These are phyloP conservation scores for Tricholoma flavovirens DNA, from an alignment of 768 basidiomycete species.

Conservation along the genomic window DNA sequence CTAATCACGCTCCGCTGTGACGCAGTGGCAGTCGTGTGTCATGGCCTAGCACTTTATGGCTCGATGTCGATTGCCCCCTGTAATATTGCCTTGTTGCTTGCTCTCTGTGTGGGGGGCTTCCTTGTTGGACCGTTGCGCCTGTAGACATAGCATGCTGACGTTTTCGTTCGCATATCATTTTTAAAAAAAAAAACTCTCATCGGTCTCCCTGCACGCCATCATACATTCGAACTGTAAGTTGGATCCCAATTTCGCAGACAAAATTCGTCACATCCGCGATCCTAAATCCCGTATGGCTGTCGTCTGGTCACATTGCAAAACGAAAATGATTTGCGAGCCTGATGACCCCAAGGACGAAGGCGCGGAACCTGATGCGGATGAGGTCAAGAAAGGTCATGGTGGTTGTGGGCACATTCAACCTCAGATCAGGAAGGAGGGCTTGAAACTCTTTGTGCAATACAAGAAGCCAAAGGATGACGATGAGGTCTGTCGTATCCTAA, in stretches of 20 bases:
- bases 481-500: conserved; percentile 54
- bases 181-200: conserved; percentile 17
- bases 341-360: conserved; percentile 87
- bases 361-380: conserved; percentile 60
- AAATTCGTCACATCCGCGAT: conserved; percentile 81
- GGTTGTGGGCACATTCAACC: conserved; percentile 96
- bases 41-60: conserved; percentile 56
- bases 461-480: conserved; percentile 94
- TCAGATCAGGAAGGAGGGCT: conserved; percentile 83
- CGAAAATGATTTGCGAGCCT: conserved; percentile 82
- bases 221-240: conserved; percentile 47
- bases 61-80: conserved; percentile 59
- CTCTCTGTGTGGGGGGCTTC: conserved; percentile 21
- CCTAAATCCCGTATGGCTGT: conserved; percentile 82
- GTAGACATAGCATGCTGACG: conserved; percentile 59
- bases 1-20: conserved; percentile 59
- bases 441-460: conserved; percentile 92
- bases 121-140: conserved; percentile 18
- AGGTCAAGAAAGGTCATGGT: conserved; percentile 88
- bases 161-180: conserved; percentile 51
- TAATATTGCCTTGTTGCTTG: conserved; percentile 32
- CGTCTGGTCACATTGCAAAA: conserved; percentile 84
- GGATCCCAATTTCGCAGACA: conserved; percentile 80
- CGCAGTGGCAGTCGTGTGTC: conserved; percentile 55
- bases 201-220: conserved; percentile 20